Evolutionary conservation across 2,329 filamentous ascomycete species (phyloP).

Genomic region (Sarocladium strictum): DNA sequence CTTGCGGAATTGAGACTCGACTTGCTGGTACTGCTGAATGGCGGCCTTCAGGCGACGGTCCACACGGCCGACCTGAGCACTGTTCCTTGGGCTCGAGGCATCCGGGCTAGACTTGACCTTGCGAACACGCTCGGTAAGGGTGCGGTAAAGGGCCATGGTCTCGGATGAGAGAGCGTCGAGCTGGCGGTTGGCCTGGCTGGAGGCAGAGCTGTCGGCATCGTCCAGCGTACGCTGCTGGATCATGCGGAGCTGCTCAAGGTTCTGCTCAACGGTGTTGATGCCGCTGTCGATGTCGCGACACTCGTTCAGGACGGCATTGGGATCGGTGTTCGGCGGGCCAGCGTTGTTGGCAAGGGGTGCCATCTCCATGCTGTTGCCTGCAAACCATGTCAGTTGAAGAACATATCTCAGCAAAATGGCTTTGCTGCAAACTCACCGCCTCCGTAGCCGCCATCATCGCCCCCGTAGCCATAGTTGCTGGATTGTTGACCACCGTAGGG

Average conservation of each 20-base stretch:
- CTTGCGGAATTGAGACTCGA: slow-evolving; percentile 75
- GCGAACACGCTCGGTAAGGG: slow-evolving; percentile 72
- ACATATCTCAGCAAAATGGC: not conserved
- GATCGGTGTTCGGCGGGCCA: slow-evolving; percentile 46
- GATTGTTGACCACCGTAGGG: slow-evolving; percentile 16
- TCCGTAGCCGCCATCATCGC: slow-evolving; percentile 23
- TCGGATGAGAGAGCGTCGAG: slow-evolving; percentile 70
- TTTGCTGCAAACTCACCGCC: slow-evolving; percentile 9
- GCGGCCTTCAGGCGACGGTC: slow-evolving; percentile 74
- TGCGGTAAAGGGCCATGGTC: slow-evolving; percentile 78
- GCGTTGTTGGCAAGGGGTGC: slow-evolving; percentile 51
- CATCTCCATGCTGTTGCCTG: slow-evolving; percentile 57
- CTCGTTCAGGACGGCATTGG: slow-evolving; percentile 77
- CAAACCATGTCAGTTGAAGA: not conserved
- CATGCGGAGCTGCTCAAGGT: slow-evolving; percentile 64
- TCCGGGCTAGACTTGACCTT: slow-evolving; percentile 77
- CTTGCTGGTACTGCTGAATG: slow-evolving; percentile 74
- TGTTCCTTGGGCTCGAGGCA: slow-evolving; percentile 65
- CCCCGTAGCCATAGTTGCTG: slow-evolving; percentile 15
- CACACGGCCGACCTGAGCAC: slow-evolving; percentile 73
- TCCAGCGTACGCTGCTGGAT: slow-evolving; percentile 67
- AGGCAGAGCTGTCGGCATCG: slow-evolving; percentile 65
- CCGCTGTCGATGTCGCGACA: slow-evolving; percentile 74
- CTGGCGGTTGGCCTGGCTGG: slow-evolving; percentile 59
- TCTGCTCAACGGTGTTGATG: slow-evolving; percentile 67